phyloP scores from a whole-genome alignment of 805 yeast species.

The Wickerhamomyces rabaulensis region DNA sequence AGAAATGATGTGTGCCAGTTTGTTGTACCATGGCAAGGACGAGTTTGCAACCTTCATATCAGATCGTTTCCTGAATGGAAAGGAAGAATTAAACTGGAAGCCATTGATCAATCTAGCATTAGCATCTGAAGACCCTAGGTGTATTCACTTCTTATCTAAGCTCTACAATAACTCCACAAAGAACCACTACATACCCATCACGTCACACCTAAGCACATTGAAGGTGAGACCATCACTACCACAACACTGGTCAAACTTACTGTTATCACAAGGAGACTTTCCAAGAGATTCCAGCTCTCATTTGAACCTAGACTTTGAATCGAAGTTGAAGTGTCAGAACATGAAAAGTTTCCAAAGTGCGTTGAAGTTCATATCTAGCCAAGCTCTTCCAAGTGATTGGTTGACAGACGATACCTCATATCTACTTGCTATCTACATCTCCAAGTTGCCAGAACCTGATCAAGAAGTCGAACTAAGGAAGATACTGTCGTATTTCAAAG shows the following conservation, averaged over 20 bases:
- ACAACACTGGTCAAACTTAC: slow-evolving; percentile 13
- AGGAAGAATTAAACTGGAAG: slow-evolving; percentile 9
- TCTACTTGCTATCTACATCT: slow-evolving; percentile 11
- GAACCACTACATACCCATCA: slow-evolving; percentile 3
- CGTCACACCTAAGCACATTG: slow-evolving; percentile 9
- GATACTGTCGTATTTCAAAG: neutral
- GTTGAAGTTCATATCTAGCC: slow-evolving; percentile 5
- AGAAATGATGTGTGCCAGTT: slow-evolving; percentile 10
- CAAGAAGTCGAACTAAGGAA: slow-evolving; percentile 1
- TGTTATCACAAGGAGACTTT: slow-evolving; percentile 14
- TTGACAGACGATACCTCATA: slow-evolving; percentile 8
- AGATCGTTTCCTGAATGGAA: neutral
- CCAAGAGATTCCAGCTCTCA: slow-evolving; percentile 10
- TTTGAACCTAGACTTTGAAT: slow-evolving; percentile 11
- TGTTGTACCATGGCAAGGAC: slow-evolving; percentile 14
- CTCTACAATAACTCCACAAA: slow-evolving; percentile 7
- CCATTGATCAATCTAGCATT: slow-evolving; percentile 12
- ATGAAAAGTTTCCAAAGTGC: slow-evolving; percentile 12
- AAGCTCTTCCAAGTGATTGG: slow-evolving; percentile 7
- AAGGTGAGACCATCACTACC: slow-evolving; percentile 2
- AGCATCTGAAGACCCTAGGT: slow-evolving; percentile 1
- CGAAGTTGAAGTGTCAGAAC: slow-evolving; percentile 11
- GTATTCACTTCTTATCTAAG: slow-evolving; percentile 4
- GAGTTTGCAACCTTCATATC: slow-evolving; percentile 8
- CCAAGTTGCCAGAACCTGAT: neutral